These are phyloP conservation scores for Fistulifera pelliculosa DNA, from an alignment of 108 stramenopile species.

Conservation along the genomic window DNA sequence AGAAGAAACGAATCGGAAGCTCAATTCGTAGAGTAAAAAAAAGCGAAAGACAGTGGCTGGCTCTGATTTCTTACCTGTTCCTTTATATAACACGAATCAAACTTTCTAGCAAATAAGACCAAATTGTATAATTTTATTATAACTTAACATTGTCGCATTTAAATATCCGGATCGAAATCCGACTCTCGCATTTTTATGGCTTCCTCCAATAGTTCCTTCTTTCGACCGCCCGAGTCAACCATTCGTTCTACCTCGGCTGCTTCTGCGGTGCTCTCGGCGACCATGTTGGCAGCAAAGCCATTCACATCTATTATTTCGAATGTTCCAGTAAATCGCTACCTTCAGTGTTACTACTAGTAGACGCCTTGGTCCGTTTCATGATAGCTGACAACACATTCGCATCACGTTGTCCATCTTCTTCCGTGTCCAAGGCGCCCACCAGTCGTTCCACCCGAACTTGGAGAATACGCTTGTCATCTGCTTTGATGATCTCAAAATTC, in stretches of 20 bases:
- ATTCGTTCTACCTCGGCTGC: conserved; percentile 54
- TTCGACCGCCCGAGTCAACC: conserved; percentile 50
- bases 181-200: conserved; percentile 2
- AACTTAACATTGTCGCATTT: too few relatives aligned
- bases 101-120: too few relatives aligned
- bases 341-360: conserved; percentile 12
- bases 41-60: too few relatives aligned
- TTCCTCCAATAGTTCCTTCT: conserved; percentile 18
- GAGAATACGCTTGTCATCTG: conserved; percentile 75
- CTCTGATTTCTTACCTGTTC: too few relatives aligned
- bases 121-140: too few relatives aligned
- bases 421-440: conserved; percentile 58
- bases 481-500: conserved; percentile 82
- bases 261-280: conserved; percentile 19
- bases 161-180: too few relatives aligned
- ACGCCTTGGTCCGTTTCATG: conserved; percentile 4
- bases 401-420: conserved; percentile 28
- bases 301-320: conserved; percentile 25
- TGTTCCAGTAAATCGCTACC: conserved; percentile 29
- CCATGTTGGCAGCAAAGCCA: conserved; percentile 16
- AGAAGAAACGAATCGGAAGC: too few relatives aligned
- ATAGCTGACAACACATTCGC: conserved; percentile 14
- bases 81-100: too few relatives aligned
- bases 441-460: conserved; percentile 70
- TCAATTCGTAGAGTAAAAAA: too few relatives aligned